These are phyloP conservation scores for Aspergillus sclerotioniger DNA, from an alignment of 495 filamentous ascomycete species.

Conservation along the genomic window DNA sequence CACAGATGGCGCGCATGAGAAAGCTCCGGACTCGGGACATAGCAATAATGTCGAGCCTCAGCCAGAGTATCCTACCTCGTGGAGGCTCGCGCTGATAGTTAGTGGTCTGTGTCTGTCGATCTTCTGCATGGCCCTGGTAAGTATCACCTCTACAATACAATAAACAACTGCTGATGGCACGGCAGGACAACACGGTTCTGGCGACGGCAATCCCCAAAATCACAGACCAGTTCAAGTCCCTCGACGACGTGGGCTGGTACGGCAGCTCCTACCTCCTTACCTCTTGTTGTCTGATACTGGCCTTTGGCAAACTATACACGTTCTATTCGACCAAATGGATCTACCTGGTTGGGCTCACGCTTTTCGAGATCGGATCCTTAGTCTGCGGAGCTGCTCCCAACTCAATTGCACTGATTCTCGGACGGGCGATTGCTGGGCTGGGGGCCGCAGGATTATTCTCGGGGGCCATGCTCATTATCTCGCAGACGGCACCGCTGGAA, in stretches of 20 bases:
- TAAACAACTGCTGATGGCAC: not conserved
- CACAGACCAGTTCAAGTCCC: slow-evolving; percentile 72
- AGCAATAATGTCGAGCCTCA: slow-evolving; percentile 32
- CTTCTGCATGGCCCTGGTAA: slow-evolving; percentile 63
- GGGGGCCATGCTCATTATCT: slow-evolving; percentile 77
- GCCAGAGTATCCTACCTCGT: slow-evolving; percentile 48
- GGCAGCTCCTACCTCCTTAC: slow-evolving; percentile 69
- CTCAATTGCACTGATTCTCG: slow-evolving; percentile 74
- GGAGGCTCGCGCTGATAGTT: slow-evolving; percentile 55
- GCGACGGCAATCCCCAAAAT: slow-evolving; percentile 83
- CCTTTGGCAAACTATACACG: slow-evolving; percentile 77
- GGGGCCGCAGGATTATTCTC: slow-evolving; percentile 81
- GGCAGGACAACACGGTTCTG: slow-evolving; percentile 71
- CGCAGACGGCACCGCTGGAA: slow-evolving; percentile 67
- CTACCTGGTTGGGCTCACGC: slow-evolving; percentile 64
- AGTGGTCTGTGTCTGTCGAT: slow-evolving; percentile 60
- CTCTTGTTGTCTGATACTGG: slow-evolving; percentile 65
- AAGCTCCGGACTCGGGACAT: slow-evolving; percentile 8
- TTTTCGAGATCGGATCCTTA: slow-evolving; percentile 87
- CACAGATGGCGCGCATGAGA: slow-evolving; percentile 2
- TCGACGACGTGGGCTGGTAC: slow-evolving; percentile 82
- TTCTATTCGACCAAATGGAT: slow-evolving; percentile 74
- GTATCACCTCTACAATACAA: slow-evolving; percentile 14
- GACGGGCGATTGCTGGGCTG: slow-evolving; percentile 82
- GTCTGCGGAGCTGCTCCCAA: slow-evolving; percentile 76